Conservation (phyloP, 2,329 filamentous ascomycete species). For the Colletotrichum trifolii region DNA sequence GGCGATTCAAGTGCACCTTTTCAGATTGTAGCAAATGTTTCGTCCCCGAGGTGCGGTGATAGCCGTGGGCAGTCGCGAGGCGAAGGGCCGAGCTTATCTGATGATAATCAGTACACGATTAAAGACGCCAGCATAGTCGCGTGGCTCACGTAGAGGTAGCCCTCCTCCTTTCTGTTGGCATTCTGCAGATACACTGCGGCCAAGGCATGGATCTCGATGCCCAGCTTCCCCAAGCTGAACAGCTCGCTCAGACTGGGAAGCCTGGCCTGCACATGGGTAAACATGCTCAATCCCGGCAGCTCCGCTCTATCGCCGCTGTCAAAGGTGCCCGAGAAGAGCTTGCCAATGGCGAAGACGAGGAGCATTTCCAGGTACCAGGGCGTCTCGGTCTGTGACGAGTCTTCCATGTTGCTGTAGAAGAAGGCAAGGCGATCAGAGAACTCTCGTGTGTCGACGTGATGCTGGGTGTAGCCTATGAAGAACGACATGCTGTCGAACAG, state of each 20-base stretch:
- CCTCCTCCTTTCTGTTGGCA: conserved; percentile 35
- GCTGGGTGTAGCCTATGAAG: conserved; percentile 41
- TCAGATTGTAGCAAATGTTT: conserved; percentile 24
- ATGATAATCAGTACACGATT: background rate
- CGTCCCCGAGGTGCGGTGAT: conserved; percentile 32
- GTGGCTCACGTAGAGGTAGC: conserved; percentile 34
- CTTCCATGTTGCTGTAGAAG: conserved; percentile 16
- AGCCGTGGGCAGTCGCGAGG: conserved; percentile 32
- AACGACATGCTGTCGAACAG: conserved; percentile 39
- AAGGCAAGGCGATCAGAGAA: conserved; percentile 34
- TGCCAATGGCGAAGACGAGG: conserved; percentile 32
- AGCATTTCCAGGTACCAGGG: conserved; percentile 33
- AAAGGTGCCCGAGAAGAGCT: conserved; percentile 26
- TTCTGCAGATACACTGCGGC: conserved; percentile 34
- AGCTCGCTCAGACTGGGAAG: conserved; percentile 25
- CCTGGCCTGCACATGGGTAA: conserved; percentile 10
- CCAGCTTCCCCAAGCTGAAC: conserved; percentile 20
- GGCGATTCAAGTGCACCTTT: conserved; percentile 29
- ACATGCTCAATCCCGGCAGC: conserved; percentile 21
- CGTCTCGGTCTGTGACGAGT: background rate
- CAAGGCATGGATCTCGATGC: conserved; percentile 28
- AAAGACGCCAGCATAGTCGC: background rate
- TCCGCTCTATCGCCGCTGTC: conserved; percentile 6
- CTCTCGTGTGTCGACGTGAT: conserved; percentile 40
- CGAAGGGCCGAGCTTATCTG: conserved; percentile 32